Conservation (phyloP, 768 basidiomycete species). For the Austroboletus eburneus region DNA sequence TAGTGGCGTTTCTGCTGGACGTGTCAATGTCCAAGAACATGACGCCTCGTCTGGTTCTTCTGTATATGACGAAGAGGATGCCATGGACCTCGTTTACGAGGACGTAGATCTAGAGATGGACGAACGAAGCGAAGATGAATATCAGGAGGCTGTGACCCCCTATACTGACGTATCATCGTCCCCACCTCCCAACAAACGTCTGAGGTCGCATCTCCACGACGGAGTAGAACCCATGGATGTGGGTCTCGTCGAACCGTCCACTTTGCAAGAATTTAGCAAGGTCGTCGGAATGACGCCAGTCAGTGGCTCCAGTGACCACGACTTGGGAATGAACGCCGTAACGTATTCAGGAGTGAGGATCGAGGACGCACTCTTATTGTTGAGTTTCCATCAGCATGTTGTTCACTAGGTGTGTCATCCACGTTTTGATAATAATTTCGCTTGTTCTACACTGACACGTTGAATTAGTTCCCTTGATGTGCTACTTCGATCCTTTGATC, state of each 20-base stretch:
- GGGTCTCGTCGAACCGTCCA: slow-evolving; percentile 37
- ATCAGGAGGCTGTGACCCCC: slow-evolving; percentile 71
- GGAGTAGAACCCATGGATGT: slow-evolving; percentile 31
- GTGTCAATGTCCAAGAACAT: slow-evolving; percentile 40
- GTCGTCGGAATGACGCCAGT: slow-evolving; percentile 25
- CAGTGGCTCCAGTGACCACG: slow-evolving; percentile 22
- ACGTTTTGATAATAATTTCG: background rate
- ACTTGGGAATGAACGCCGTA: slow-evolving; percentile 24
- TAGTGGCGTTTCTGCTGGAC: slow-evolving; percentile 36
- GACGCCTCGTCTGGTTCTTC: slow-evolving; percentile 51
- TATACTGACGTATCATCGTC: slow-evolving; percentile 50
- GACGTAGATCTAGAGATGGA: slow-evolving; percentile 49
- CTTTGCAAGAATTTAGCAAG: slow-evolving; percentile 50
- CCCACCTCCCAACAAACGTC: slow-evolving; percentile 32
- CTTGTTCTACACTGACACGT: slow-evolving; percentile 7
- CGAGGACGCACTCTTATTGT: slow-evolving; percentile 70
- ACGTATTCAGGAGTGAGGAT: slow-evolving; percentile 54
- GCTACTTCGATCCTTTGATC: slow-evolving; percentile 11
- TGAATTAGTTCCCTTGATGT: slow-evolving; percentile 12
- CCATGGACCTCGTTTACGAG: slow-evolving; percentile 48
- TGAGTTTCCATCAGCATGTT: slow-evolving; percentile 69
- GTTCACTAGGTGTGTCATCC: slow-evolving; percentile 40
- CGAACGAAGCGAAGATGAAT: slow-evolving; percentile 62
- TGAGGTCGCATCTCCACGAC: slow-evolving; percentile 28
- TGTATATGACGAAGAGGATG: slow-evolving; percentile 39